Conservation (phyloP, 2,329 filamentous ascomycete species). For the Grosmannia penicillata region DNA sequence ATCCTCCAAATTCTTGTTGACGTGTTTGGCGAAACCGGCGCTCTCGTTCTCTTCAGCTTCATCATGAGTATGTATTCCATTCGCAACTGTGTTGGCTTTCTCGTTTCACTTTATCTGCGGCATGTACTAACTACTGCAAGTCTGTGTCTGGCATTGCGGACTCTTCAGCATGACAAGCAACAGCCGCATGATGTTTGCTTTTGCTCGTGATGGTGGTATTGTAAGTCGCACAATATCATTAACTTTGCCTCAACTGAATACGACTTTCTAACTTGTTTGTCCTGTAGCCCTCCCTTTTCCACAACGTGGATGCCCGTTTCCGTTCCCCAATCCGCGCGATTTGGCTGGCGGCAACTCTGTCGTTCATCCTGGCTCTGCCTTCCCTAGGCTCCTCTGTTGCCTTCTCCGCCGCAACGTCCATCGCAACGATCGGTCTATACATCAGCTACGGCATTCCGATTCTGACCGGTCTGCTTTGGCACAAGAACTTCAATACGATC, state of each 20-base stretch:
- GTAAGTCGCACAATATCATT: too few relatives aligned
- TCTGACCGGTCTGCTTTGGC: constrained; percentile 36
- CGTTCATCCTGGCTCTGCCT: constrained; percentile 39
- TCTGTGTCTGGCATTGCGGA: constrained; percentile 47
- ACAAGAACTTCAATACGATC: constrained; percentile 27
- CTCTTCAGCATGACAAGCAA: constrained; percentile 43
- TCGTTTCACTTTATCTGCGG: not conserved
- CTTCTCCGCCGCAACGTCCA: constrained; percentile 42
- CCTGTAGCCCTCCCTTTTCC: constrained; percentile 36
- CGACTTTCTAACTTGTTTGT: too few relatives aligned
- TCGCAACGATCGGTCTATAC: constrained; percentile 44
- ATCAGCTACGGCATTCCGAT: constrained; percentile 44
- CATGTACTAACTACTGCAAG: constrained; percentile 5
- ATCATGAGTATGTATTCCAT: constrained; percentile 26
- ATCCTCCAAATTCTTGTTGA: constrained; percentile 45
- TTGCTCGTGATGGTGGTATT: constrained; percentile 39
- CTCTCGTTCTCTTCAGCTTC: constrained; percentile 37
- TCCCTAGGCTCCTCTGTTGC: constrained; percentile 39
- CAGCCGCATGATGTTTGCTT: constrained; percentile 45
- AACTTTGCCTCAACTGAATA: too few relatives aligned
- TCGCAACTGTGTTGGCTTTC: not conserved
- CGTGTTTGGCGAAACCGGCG: constrained; percentile 38
- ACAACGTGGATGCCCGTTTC: constrained; percentile 34
- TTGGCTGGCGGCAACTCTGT: constrained; percentile 37
- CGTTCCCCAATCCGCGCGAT: constrained; percentile 35